phyloP scores from a whole-genome alignment of 768 basidiomycete species.

The Xerocomus brunneocitrinus region DNA sequence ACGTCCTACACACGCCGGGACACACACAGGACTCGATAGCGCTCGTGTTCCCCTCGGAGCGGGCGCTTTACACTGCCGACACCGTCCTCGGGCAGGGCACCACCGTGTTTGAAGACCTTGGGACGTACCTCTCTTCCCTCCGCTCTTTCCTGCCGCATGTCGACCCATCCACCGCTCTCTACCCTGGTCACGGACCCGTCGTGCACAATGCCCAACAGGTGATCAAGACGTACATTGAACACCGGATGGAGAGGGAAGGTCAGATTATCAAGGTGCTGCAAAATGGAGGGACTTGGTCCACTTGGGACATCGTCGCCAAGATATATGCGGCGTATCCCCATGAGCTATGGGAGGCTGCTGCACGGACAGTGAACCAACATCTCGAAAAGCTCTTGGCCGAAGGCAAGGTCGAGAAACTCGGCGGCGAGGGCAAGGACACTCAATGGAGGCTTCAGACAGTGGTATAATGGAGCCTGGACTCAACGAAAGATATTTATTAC shows the following conservation, averaged over 20 bases:
- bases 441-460: conserved; percentile 39
- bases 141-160: conserved; percentile 44
- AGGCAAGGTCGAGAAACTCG: conserved; percentile 45
- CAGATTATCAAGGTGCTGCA: conserved; percentile 62
- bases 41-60: conserved; percentile 63
- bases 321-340: conserved; percentile 74
- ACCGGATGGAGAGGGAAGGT: conserved; percentile 75
- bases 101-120: conserved; percentile 82
- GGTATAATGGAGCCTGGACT: conserved; percentile 2
- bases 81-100: conserved; percentile 89
- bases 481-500: not conserved
- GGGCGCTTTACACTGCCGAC: conserved; percentile 84
- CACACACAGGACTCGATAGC: conserved; percentile 87
- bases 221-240: conserved; percentile 70
- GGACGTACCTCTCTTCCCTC: conserved; percentile 62
- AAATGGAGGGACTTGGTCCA: conserved; percentile 43
- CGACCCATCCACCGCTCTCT: conserved; percentile 52
- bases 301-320: conserved; percentile 57
- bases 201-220: conserved; percentile 56
- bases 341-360: conserved; percentile 67
- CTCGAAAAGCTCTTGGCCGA: conserved; percentile 69
- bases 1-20: conserved; percentile 81
- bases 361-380: conserved; percentile 65
- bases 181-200: conserved; percentile 87
- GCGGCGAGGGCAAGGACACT: conserved; percentile 49